Evolutionary conservation across 2,329 filamentous ascomycete species (phyloP).

Genomic region (Aspergillus carbonarius): DNA sequence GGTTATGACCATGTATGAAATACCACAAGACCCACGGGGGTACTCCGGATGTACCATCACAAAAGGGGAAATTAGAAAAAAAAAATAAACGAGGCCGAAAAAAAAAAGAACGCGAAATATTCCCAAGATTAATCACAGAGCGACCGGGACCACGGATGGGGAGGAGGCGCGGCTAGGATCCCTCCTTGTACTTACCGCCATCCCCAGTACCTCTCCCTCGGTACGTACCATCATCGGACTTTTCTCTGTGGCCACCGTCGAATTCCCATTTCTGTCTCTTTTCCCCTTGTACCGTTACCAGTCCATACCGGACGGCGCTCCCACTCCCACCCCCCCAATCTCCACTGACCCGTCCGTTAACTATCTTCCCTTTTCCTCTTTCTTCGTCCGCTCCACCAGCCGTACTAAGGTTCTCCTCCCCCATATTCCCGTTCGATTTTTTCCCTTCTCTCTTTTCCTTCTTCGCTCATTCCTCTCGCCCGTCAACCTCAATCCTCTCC

Average conservation of each 20-base stretch:
- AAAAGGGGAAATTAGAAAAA: constrained; percentile 13
- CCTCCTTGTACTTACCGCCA: constrained; percentile 25
- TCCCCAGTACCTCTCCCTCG: constrained; percentile 27
- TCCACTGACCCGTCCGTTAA: constrained; percentile 24
- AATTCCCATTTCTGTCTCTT: constrained; percentile 15
- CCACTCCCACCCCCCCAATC: constrained; percentile 17
- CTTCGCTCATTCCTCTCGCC: constrained; percentile 14
- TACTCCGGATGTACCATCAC: constrained; percentile 27
- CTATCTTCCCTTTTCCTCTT: constrained; percentile 23
- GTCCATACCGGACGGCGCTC: constrained; percentile 15
- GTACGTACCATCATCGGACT: constrained; percentile 20
- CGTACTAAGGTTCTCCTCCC: constrained; percentile 23
- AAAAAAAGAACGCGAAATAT: constrained; percentile 7
- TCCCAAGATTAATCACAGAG: constrained; percentile 6
- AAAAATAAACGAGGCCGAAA: constrained; percentile 8
- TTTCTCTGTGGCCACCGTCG: constrained; percentile 23
- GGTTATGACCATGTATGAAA: constrained; percentile 23
- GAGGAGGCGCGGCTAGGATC: constrained; percentile 19
- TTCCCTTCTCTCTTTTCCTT: constrained; percentile 18
- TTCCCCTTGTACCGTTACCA: constrained; percentile 26
- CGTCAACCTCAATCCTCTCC: constrained; percentile 23
- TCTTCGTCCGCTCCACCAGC: constrained; percentile 21
- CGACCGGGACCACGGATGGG: constrained; percentile 13
- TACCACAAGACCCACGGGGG: constrained; percentile 25
- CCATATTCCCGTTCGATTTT: constrained; percentile 24